phyloP scores from a whole-genome alignment of 371 early-diverging fungal genomes.

The Batkoa obscura region DNA sequence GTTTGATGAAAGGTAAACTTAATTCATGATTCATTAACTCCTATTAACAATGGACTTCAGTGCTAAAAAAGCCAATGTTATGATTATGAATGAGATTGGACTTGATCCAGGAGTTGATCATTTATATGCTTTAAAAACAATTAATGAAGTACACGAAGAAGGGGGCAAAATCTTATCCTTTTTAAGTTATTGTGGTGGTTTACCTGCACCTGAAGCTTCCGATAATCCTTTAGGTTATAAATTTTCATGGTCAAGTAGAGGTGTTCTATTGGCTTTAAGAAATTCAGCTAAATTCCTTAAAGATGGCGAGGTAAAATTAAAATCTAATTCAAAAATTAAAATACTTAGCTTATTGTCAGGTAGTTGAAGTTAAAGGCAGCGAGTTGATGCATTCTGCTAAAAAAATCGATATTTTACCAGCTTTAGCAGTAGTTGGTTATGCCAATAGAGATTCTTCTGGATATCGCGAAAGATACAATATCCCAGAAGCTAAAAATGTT shows the following conservation, averaged over 20 bases:
- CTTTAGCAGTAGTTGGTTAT: constrained; percentile 64
- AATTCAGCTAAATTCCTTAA: constrained; percentile 65
- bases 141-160: constrained; percentile 56
- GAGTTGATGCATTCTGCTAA: constrained; percentile 45
- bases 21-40: background rate
- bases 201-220: constrained; percentile 76
- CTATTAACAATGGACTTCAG: constrained; percentile 13
- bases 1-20: constrained; percentile 35
- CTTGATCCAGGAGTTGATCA: constrained; percentile 97
- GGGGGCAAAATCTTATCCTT: constrained; percentile 60
- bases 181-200: constrained; percentile 76
- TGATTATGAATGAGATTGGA: constrained; percentile 92
- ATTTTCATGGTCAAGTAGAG: constrained; percentile 76
- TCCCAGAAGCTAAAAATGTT: constrained; percentile 48
- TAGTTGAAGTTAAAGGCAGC: constrained; percentile 30
- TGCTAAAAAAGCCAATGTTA: constrained; percentile 65
- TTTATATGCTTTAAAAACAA: constrained; percentile 90
- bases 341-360: background rate
- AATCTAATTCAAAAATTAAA: background rate
- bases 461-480: constrained; percentile 40
- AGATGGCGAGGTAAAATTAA: constrained; percentile 36
- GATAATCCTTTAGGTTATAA: constrained; percentile 80
- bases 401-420: constrained; percentile 47
- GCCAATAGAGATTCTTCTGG: constrained; percentile 62
- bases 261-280: constrained; percentile 61